These are phyloP conservation scores for Zymoseptoria passerinii DNA, from an alignment of 2,329 filamentous ascomycete species.

Conservation along the genomic window DNA sequence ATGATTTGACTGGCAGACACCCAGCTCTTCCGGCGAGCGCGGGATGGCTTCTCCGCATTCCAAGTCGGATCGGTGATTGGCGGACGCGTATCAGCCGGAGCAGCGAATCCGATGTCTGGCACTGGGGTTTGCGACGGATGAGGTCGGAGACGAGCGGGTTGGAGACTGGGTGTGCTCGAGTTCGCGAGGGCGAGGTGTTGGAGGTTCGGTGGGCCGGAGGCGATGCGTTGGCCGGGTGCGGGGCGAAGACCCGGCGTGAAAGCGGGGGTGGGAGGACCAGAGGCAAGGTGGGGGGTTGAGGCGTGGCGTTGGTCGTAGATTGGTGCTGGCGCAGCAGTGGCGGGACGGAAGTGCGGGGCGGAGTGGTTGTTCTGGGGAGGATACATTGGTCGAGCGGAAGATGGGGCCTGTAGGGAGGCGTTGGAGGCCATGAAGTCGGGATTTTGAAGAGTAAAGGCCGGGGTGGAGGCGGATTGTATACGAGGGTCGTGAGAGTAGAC, in stretches of 20 bases:
- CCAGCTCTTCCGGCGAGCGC: background rate
- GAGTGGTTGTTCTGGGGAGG: constrained; percentile 7
- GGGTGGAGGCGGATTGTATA: background rate
- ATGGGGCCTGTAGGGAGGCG: constrained; percentile 1
- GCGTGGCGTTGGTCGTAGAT: constrained; percentile 13
- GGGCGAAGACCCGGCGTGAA: constrained; percentile 10
- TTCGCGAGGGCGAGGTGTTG: constrained; percentile 6
- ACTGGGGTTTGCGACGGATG: constrained; percentile 16
- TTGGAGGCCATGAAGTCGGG: constrained; percentile 24
- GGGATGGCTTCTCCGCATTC: constrained; percentile 3
- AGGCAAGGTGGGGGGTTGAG: constrained; percentile 11
- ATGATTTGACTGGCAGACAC: background rate
- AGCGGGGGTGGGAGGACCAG: constrained; percentile 7
- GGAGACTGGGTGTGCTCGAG: constrained; percentile 4
- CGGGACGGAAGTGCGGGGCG: constrained; percentile 9
- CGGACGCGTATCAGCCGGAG: constrained; percentile 36
- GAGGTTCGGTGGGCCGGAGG: constrained; percentile 25
- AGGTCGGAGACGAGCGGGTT: background rate
- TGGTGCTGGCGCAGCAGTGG: constrained; percentile 8
- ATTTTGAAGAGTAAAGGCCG: constrained; percentile 44
- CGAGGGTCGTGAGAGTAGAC: constrained; percentile 38
- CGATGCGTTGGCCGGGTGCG: constrained; percentile 16
- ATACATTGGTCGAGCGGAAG: constrained; percentile 11
- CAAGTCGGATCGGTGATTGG: constrained; percentile 15
- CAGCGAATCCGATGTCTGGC: constrained; percentile 30